Evolutionary conservation across 305 asterid species (phyloP).

Genomic region (Solanum hybrid): DNA sequence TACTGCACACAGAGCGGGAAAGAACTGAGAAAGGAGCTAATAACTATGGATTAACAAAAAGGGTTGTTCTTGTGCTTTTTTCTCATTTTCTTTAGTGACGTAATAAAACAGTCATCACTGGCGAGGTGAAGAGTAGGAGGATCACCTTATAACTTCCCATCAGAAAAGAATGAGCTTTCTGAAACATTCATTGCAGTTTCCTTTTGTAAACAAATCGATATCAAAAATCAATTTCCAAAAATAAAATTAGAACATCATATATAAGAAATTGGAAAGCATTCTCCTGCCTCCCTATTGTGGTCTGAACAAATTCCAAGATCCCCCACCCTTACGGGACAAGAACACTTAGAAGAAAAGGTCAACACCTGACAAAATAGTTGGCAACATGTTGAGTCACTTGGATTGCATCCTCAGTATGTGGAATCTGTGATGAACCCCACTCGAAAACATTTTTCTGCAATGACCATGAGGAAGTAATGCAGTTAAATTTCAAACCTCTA

Average conservation of each 20-base stretch:
- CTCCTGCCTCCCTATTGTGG: not conserved
- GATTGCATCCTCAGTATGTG: constrained; percentile 93
- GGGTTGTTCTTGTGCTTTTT: not conserved
- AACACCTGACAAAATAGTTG: constrained; percentile 70
- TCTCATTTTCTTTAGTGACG: not conserved
- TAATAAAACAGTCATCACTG: not conserved
- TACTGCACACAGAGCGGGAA: not conserved
- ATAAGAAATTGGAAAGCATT: not conserved
- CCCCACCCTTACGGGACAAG: not conserved
- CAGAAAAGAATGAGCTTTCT: not conserved
- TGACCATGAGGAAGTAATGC: not conserved
- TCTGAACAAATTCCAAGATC: not conserved
- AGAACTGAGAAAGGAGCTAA: not conserved
- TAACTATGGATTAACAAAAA: not conserved
- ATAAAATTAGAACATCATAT: not conserved
- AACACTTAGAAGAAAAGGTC: not conserved
- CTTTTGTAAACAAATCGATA: not conserved
- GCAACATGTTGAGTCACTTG: constrained; percentile 94
- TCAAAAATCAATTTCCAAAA: not conserved
- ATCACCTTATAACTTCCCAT: not conserved
- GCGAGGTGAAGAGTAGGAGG: not conserved
- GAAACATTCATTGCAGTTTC: not conserved
- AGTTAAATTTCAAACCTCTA: not conserved
- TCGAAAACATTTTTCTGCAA: constrained; percentile 95
- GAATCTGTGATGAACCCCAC: constrained; percentile 86